A percentile compares a stretch with the other conserved stretches of the same genome.
These are phyloP conservation scores for Suillus plorans DNA, from an alignment of 768 basidiomycete genomes.

Conservation along the genomic window DNA sequence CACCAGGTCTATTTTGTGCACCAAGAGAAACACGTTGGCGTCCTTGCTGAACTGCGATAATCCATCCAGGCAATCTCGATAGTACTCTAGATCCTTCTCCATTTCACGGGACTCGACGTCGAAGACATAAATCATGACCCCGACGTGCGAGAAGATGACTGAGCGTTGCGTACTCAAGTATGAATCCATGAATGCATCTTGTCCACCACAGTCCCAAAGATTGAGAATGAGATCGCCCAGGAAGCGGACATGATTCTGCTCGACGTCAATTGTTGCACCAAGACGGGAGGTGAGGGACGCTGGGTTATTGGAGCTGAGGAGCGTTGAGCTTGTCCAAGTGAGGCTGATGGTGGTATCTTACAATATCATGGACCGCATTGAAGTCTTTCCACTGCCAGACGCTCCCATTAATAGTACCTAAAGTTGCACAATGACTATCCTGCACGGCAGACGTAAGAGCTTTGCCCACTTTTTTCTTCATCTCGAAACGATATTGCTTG, in stretches of 20 bases:
- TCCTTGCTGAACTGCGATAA: slow-evolving; percentile 76
- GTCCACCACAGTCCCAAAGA: slow-evolving; percentile 98
- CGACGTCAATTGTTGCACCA: slow-evolving; percentile 97
- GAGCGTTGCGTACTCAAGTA: slow-evolving; percentile 89
- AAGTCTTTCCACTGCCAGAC: slow-evolving; percentile 92
- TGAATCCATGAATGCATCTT: slow-evolving; percentile 97
- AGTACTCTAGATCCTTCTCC: slow-evolving; percentile 87
- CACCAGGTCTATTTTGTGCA: slow-evolving; percentile 98
- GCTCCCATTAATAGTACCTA: slow-evolving; percentile 98
- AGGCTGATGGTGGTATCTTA: slow-evolving; percentile 38
- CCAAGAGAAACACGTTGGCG: slow-evolving; percentile 83
- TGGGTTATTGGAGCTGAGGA: slow-evolving; percentile 85
- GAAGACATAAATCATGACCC: slow-evolving; percentile 98
- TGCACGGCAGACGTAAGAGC: background rate
- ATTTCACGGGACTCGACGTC: slow-evolving; percentile 89
- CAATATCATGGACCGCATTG: slow-evolving; percentile 99
- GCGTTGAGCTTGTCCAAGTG: slow-evolving; percentile 12
- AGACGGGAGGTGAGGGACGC: slow-evolving; percentile 88
- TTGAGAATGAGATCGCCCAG: slow-evolving; percentile 95
- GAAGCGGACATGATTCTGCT: slow-evolving; percentile 96
- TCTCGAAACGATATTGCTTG: slow-evolving; percentile 5
- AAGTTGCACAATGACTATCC: background rate
- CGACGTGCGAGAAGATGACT: slow-evolving; percentile 96
- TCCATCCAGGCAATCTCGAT: slow-evolving; percentile 86
- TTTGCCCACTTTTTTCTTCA: slow-evolving; percentile 33